Evolutionary conservation across 139 green algal genomes (phyloP).

Genomic region (Pleodorina starrii): DNA sequence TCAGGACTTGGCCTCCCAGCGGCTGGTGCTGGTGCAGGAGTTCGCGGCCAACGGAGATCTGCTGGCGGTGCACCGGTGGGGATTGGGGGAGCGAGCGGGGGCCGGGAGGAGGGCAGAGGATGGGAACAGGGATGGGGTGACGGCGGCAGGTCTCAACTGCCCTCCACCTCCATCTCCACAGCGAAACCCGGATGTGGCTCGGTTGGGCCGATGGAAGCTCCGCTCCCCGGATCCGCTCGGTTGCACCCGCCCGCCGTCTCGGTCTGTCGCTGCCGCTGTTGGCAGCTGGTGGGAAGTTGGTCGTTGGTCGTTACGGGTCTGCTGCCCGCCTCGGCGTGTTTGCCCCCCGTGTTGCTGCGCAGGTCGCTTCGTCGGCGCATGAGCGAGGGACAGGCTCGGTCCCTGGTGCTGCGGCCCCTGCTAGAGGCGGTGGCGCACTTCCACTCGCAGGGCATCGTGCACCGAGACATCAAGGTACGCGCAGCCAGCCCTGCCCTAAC

Average conservation of each 20-base stretch:
- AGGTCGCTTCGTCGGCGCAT: slow-evolving; percentile 27
- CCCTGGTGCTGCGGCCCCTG: slow-evolving; percentile 23
- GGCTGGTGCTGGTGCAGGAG: slow-evolving; percentile 42
- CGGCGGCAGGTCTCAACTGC: no score
- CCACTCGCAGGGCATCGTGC: not conserved
- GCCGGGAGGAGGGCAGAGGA: no score
- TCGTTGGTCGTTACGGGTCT: not conserved
- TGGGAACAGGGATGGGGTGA: not conserved
- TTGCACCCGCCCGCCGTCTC: not conserved
- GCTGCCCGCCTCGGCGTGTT: not conserved
- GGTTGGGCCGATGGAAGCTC: not conserved
- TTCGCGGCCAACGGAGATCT: slow-evolving; percentile 12
- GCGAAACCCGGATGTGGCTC: not conserved
- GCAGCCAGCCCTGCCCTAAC: no score
- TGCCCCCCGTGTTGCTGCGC: not conserved
- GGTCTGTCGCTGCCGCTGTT: not conserved
- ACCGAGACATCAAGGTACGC: slow-evolving; percentile 35
- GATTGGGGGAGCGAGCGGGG: not conserved
- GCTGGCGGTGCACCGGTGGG: not conserved
- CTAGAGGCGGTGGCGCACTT: slow-evolving; percentile 18
- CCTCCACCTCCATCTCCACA: no score
- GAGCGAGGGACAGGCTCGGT: slow-evolving; percentile 14
- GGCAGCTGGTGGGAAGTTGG: not conserved
- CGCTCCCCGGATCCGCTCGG: not conserved
- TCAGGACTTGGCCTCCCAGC: not conserved